Base-by-base conservation (phyloP, 1,139 yeast genomes). In the Candida dubliniensis region DNA sequence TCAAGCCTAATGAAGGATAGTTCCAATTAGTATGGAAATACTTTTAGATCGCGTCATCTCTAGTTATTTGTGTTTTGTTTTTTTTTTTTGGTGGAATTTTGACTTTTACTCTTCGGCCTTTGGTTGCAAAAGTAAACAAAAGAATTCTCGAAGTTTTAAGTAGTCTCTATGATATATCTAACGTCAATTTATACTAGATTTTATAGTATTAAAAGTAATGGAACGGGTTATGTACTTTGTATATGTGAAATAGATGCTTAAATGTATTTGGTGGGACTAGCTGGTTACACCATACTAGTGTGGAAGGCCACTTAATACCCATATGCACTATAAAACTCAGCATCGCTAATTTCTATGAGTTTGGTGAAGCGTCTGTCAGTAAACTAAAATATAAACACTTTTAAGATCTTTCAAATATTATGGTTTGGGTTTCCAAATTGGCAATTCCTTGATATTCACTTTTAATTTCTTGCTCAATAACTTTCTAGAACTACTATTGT, bases 341-440 rank as follows among this genome's bases (percentile, higher is more conserved):
- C 23, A 18, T 18, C 3, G 23, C 23, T 18, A 18, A 18, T 18
- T 4, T 18, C 5, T 18, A 18, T 18, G 5, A 18, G 23, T 18
- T 5, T 18, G 3, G 23, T 5, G 5, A 18, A 18, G 5, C 5
- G 23, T 18, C 23, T 18, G 5, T 5, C 5, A 18, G 3, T 18
- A 18, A 18, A 3, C 3, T 18, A 4, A 27, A 27, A 27, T 27
- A 4, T 27, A 27, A 27, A 27, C n/a, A 3, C 4, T 27, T 27
- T 4, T 8, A 4, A 27, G 23, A 27, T 27, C n/a, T 7, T 27
- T n/a, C 4, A 27, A 10, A n/a, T 27, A 9, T 31, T 25, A 38
- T 8, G 40, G 31, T 14, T 38, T 59, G 1, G 69, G 68, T 34
- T 59, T 62, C 69, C 69, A 64, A 13, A 63, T 51, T 1, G 67